Evolutionary conservation across 2,329 filamentous ascomycete species (phyloP).

Genomic region (Scedosporium boydii): DNA sequence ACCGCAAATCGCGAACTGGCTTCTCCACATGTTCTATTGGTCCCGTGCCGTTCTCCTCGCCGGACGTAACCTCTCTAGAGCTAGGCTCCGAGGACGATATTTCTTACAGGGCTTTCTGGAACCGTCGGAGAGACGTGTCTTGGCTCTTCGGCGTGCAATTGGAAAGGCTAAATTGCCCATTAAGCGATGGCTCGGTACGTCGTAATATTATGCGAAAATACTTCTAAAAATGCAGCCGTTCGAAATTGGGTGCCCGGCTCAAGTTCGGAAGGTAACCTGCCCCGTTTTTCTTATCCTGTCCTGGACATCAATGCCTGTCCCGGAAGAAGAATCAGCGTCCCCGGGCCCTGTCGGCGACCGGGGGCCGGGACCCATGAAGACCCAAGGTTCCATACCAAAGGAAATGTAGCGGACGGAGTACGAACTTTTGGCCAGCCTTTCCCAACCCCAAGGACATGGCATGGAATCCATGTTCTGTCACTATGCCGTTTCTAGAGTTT

Average conservation of each 20-base stretch:
- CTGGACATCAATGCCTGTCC: background rate
- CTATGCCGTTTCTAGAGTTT: background rate
- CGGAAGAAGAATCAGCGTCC: background rate
- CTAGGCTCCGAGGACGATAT: too few relatives aligned
- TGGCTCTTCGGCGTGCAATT: too few relatives aligned
- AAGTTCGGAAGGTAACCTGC: background rate
- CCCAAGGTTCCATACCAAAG: background rate
- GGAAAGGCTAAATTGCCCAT: too few relatives aligned
- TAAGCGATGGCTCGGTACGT: too few relatives aligned
- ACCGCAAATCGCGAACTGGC: background rate
- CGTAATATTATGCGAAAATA: background rate
- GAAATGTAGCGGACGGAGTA: background rate
- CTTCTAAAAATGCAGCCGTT: background rate
- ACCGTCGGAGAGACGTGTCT: too few relatives aligned
- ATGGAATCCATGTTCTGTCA: slow-evolving; percentile 1
- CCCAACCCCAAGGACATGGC: slow-evolving; percentile 7
- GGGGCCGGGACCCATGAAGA: background rate
- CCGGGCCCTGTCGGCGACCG: background rate
- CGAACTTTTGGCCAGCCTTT: background rate
- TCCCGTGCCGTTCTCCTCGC: background rate
- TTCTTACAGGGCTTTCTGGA: too few relatives aligned
- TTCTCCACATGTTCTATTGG: background rate
- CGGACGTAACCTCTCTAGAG: too few relatives aligned
- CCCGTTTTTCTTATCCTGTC: background rate
- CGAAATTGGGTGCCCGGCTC: background rate